Evolutionary conservation across 139 green algal species (phyloP).

Genomic region (Chlamydomonas sp.): DNA sequence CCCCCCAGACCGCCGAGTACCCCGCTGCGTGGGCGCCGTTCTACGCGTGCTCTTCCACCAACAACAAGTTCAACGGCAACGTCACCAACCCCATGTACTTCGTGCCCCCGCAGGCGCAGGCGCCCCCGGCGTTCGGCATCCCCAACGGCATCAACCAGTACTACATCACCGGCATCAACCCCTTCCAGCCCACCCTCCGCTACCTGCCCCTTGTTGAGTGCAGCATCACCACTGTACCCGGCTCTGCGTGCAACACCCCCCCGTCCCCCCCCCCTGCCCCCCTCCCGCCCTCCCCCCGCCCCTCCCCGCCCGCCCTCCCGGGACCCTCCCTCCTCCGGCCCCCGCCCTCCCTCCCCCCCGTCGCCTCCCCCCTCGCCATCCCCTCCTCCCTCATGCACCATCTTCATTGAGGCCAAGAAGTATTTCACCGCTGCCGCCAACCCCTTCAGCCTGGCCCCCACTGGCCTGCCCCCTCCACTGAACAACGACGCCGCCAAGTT

Average conservation of each 20-base stretch:
- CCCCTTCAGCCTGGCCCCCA: slow-evolving; percentile 3
- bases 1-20: background rate
- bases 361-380: background rate
- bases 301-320: background rate
- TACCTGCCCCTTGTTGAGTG: background rate
- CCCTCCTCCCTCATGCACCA: background rate
- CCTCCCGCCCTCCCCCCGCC: background rate
- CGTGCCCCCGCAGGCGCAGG: background rate
- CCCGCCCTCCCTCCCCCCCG: background rate
- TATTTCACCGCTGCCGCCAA: background rate
- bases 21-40: background rate
- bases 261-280: background rate
- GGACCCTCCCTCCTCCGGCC: background rate
- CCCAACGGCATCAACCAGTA: slow-evolving; percentile 8
- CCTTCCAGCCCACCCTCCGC: background rate
- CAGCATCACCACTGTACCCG: background rate
- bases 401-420: background rate
- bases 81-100: too few relatives aligned
- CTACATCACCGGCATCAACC: slow-evolving; percentile 9
- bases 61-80: background rate
- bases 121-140: background rate
- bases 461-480: background rate
- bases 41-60: slow-evolving; percentile 3
- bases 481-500: slow-evolving; percentile 9
- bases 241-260: background rate